Evolutionary conservation across 2,329 filamentous ascomycete genomes (phyloP).

Genomic region (Clonostachys rhizophaga): DNA sequence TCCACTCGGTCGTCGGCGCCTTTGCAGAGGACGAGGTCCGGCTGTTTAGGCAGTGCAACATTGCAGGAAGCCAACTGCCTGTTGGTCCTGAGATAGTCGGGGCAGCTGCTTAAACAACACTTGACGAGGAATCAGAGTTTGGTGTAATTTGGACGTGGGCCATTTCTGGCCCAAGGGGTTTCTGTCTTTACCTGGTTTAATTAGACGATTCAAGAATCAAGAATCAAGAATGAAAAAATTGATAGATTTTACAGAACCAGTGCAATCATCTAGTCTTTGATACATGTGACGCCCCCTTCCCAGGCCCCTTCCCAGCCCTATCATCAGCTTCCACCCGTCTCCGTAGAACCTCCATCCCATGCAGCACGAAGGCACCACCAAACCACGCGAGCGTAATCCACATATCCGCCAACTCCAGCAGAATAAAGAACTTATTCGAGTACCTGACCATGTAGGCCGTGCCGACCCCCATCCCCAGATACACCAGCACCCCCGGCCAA

Average conservation of each 20-base stretch:
- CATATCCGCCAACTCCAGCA: constrained; percentile 28
- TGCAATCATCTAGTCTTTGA: no score
- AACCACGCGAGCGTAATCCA: constrained; percentile 11
- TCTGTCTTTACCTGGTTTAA: no score
- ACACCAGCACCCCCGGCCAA: not conserved
- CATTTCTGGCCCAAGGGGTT: no score
- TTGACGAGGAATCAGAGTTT: no score
- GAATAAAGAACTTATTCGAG: constrained; percentile 29
- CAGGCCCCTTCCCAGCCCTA: no score
- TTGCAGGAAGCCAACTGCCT: constrained; percentile 60
- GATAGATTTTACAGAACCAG: no score
- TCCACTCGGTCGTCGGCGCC: constrained; percentile 72
- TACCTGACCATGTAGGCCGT: constrained; percentile 20
- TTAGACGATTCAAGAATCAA: no score
- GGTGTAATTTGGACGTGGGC: no score
- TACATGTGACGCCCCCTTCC: no score
- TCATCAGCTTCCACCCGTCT: not conserved
- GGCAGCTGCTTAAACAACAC: not conserved
- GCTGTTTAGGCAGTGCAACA: constrained; percentile 74
- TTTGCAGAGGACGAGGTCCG: constrained; percentile 71
- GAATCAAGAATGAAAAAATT: no score
- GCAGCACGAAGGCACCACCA: not conserved
- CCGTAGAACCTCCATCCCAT: not conserved
- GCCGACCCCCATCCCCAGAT: constrained; percentile 4
- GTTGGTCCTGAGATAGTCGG: constrained; percentile 32